Percentiles rank a stretch among this genome's conserved stretches.
Evolutionary conservation across 148 eudicot genomes (phyloP).

Genomic region (Agrostemma githago): DNA sequence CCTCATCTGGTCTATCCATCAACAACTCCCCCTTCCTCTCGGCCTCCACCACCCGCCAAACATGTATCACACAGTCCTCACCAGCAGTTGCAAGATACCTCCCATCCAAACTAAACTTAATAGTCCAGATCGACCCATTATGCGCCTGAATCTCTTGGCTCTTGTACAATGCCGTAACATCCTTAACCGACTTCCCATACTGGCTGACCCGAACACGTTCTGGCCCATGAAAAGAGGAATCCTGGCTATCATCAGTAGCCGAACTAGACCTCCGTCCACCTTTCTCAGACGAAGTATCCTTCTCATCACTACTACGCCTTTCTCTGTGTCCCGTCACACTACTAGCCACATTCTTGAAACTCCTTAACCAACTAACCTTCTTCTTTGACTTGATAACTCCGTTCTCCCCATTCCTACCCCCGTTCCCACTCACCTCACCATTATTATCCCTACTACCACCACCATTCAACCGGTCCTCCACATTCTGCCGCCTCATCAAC

Average conservation of each 20-base stretch:
- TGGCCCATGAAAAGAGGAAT: slow-evolving; percentile 74
- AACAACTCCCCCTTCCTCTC: slow-evolving; percentile 79
- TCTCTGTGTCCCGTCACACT: slow-evolving; percentile 61
- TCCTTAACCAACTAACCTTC: slow-evolving; percentile 79
- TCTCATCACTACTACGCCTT: slow-evolving; percentile 76
- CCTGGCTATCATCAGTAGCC: slow-evolving; percentile 96
- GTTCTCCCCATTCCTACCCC: slow-evolving; percentile 40
- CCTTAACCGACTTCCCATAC: slow-evolving; percentile 84
- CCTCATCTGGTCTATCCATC: slow-evolving; percentile 72
- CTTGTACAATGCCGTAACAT: slow-evolving; percentile 63
- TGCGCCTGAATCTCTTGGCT: slow-evolving; percentile 92
- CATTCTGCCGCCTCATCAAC: slow-evolving; percentile 87
- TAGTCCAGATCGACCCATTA: slow-evolving; percentile 87
- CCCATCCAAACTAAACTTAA: slow-evolving; percentile 89
- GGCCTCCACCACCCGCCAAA: slow-evolving; percentile 75
- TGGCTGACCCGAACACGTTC: slow-evolving; percentile 79
- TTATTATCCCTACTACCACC: slow-evolving; percentile 19
- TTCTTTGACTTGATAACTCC: slow-evolving; percentile 54
- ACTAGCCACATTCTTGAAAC: slow-evolving; percentile 72
- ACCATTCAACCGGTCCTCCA: slow-evolving; percentile 41
- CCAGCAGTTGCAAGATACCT: slow-evolving; percentile 94
- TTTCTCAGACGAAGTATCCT: slow-evolving; percentile 80
- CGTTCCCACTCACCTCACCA: slow-evolving; percentile 36
- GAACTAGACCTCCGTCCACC: slow-evolving; percentile 88
- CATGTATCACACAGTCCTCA: slow-evolving; percentile 88